Evolutionary conservation across 2,329 filamentous ascomycete species (phyloP).

Genomic region (Fusarium sp.): DNA sequence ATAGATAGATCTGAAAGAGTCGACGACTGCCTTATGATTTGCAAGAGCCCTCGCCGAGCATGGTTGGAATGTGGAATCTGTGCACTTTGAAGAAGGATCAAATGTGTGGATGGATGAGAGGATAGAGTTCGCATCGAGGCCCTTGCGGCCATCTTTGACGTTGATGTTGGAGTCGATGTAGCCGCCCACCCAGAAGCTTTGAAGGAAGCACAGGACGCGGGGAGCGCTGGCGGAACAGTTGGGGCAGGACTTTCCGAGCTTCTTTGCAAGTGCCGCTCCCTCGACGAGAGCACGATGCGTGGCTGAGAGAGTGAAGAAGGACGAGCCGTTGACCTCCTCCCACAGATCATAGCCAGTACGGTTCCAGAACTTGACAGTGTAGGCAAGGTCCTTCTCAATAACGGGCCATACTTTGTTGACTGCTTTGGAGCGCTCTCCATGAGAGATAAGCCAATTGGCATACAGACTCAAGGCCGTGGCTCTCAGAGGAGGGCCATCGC

Average conservation of each 20-base stretch:
- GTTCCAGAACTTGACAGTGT: conserved; percentile 78
- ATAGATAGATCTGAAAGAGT: conserved; percentile 78
- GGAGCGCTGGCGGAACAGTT: conserved; percentile 74
- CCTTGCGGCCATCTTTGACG: conserved; percentile 69
- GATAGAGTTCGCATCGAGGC: conserved; percentile 77
- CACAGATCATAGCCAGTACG: conserved; percentile 77
- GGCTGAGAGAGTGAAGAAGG: conserved; percentile 79
- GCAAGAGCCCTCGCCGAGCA: conserved; percentile 75
- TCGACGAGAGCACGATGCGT: conserved; percentile 73
- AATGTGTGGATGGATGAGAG: conserved; percentile 75
- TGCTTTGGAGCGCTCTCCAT: conserved; percentile 70
- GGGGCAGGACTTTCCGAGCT: conserved; percentile 69
- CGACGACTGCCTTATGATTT: conserved; percentile 79
- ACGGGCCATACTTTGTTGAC: conserved; percentile 74
- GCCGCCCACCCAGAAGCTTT: conserved; percentile 75
- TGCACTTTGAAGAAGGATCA: conserved; percentile 72
- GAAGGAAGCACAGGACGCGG: conserved; percentile 76
- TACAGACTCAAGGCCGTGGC: conserved; percentile 79
- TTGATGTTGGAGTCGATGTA: conserved; percentile 78
- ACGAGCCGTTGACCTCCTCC: conserved; percentile 82
- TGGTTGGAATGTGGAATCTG: conserved; percentile 79
- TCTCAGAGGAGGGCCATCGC: conserved; percentile 81
- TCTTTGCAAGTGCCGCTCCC: conserved; percentile 74
- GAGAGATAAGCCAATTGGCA: conserved; percentile 74
- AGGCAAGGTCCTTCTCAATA: conserved; percentile 78